Evolutionary conservation across 2,329 filamentous ascomycete genomes (phyloP).

Genomic region (Penicillium rolfsii): DNA sequence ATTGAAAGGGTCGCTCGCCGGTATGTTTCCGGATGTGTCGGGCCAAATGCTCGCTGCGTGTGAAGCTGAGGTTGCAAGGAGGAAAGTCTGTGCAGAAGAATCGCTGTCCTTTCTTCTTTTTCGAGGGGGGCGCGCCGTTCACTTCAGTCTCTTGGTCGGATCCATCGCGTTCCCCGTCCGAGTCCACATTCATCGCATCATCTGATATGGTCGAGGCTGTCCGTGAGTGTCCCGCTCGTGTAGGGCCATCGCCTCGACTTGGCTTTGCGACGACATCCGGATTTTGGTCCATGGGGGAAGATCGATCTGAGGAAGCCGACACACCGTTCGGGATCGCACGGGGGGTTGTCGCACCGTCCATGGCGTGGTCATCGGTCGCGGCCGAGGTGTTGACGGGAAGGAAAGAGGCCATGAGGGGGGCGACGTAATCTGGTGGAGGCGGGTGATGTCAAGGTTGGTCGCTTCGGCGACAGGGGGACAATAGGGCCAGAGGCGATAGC

Average conservation of each 20-base stretch:
- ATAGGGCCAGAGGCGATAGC: constrained; percentile 25
- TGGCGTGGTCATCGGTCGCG: constrained; percentile 47
- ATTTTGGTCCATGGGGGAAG: constrained; percentile 25
- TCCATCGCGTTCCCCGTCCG: constrained; percentile 66
- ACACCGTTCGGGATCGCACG: constrained; percentile 50
- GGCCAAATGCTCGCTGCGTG: constrained; percentile 90
- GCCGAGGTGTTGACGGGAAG: constrained; percentile 63
- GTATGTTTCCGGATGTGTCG: constrained; percentile 98
- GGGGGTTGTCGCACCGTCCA: constrained; percentile 59
- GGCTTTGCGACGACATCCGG: constrained; percentile 22
- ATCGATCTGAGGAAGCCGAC: constrained; percentile 38
- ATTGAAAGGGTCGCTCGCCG: constrained; percentile 93
- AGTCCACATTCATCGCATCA: constrained; percentile 77
- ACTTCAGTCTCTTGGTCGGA: constrained; percentile 69
- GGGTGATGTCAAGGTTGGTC: constrained; percentile 33
- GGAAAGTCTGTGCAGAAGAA: constrained; percentile 97
- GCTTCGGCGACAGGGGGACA: constrained; percentile 14
- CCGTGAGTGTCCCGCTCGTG: constrained; percentile 39
- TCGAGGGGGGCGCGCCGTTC: constrained; percentile 70
- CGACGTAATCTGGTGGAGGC: constrained; percentile 29
- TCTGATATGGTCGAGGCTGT: constrained; percentile 50
- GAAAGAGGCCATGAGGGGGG: constrained; percentile 58
- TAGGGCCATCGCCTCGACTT: constrained; percentile 36
- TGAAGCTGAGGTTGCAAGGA: constrained; percentile 92
- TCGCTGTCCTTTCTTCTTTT: constrained; percentile 95